These are phyloP conservation scores for Balakata baccata DNA, from an alignment of 345 rosid species.

Conservation along the genomic window DNA sequence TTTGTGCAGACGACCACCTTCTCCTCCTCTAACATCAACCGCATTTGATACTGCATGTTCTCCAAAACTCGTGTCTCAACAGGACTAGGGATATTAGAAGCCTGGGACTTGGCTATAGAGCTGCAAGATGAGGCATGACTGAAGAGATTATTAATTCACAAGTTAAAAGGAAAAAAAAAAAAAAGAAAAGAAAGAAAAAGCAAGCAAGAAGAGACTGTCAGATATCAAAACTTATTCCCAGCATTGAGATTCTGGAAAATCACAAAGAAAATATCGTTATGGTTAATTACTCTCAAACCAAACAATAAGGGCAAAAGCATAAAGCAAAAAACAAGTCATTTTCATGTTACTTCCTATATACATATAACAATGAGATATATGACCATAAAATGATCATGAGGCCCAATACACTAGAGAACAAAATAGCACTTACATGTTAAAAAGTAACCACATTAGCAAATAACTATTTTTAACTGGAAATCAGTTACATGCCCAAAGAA, in stretches of 20 bases:
- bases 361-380: neutral
- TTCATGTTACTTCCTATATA: neutral
- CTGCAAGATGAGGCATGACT: too few species aligned
- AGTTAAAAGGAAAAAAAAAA: neutral
- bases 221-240: slow-evolving; percentile 34
- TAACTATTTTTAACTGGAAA: neutral
- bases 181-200: neutral
- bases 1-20: too few species aligned
- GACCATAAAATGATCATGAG: neutral
- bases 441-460: neutral
- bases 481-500: neutral
- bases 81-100: too few species aligned
- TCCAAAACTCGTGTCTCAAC: too few species aligned
- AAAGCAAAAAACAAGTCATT: neutral
- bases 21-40: too few species aligned
- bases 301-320: neutral
- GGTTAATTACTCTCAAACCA: too few species aligned
- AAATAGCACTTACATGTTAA: neutral
- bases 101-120: too few species aligned
- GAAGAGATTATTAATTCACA: slow-evolving; percentile 11
- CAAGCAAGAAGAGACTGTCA: neutral
- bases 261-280: slow-evolving; percentile 13
- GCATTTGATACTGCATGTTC: too few species aligned
- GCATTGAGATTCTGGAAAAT: slow-evolving; percentile 6
- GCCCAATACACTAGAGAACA: neutral